Evolutionary conservation across 805 yeast species (phyloP).

Genomic region (Candida qinlingensis): DNA sequence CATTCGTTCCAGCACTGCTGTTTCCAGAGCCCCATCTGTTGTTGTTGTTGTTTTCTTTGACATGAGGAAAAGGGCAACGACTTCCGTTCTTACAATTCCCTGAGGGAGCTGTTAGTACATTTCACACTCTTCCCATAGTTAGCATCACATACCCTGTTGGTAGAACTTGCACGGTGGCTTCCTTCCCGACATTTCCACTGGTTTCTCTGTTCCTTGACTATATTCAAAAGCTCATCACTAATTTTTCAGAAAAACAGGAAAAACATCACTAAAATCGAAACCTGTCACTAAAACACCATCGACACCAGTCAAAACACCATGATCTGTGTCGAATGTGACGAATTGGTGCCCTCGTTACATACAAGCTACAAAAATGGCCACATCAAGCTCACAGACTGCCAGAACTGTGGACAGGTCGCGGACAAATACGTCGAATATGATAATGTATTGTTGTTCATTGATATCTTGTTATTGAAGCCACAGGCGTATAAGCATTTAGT

Average conservation of each 20-base stretch:
- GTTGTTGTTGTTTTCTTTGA: constrained; percentile 18
- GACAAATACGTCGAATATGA: constrained; percentile 93
- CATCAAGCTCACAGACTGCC: constrained; percentile 74
- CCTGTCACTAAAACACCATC: not conserved
- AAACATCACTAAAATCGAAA: not conserved
- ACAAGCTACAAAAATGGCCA: constrained; percentile 71
- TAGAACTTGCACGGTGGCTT: constrained; percentile 39
- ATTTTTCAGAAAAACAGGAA: not conserved
- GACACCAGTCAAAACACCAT: constrained; percentile 30
- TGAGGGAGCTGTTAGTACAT: not conserved
- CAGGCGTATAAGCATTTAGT: constrained; percentile 87
- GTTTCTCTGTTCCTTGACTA: not conserved
- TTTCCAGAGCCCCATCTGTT: not conserved
- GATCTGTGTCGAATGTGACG: constrained; percentile 89
- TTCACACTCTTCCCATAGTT: no score
- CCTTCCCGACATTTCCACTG: constrained; percentile 19
- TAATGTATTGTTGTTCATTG: constrained; percentile 75
- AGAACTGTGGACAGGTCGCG: constrained; percentile 64
- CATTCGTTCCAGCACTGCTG: not conserved
- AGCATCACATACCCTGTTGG: constrained; percentile 29
- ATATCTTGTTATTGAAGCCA: constrained; percentile 75
- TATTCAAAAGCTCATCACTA: not conserved
- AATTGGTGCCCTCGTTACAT: constrained; percentile 59
- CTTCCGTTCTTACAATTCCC: constrained; percentile 37
- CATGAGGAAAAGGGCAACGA: constrained; percentile 40